Base-by-base conservation (phyloP, 2,329 filamentous ascomycete species). In the Venturia carpophila region DNA sequence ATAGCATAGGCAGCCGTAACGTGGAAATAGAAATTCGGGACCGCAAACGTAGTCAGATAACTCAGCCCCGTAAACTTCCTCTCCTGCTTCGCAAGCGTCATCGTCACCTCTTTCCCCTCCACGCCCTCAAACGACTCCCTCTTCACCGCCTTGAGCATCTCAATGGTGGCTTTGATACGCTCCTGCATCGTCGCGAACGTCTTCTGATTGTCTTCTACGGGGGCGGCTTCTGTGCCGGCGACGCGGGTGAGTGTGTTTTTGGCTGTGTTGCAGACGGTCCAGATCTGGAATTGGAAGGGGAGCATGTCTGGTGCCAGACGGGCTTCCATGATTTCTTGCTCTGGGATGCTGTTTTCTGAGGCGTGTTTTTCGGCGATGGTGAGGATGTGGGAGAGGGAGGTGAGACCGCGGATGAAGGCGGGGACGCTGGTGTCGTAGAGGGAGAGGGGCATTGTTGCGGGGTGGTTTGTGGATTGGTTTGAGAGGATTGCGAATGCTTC, bases 21-120 rank as follows among this genome's bases (percentile, higher is more conserved):
- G 71, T 89, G 87, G 74, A 89, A 90, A 76, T 79, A 87, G 69
- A 87, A 74, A 70, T 88, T 87, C 27, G 86, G 85, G 55, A 85
- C 65, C 4, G 75, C 78, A 72, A 80, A 84, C 3, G 74, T 74
- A 49, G 74, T 70, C 27, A 83, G 70, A 70, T 84, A 88, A 1
- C 76, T 70, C 66, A 75, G 68, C 0, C 74, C 79, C 2, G 75
- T 75, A 17, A 81, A 78, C 65, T 76, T 76, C 7, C 71, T 61
- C 63, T 80, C 74, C 49, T 55, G 24, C 4, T 70, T 67, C 11
- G 64, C 64, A 0, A 71, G 69, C 55, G 73, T 71, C 43, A 82
- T 66, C 5, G 73, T 67, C 9, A 82, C 70, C 27, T 41, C 49
- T 5, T 60, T 63, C 2, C 13, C 41, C 67, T 79, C 74, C 63